Conservation (phyloP, 805 yeast genomes). For the Starmerella powellii region DNA sequence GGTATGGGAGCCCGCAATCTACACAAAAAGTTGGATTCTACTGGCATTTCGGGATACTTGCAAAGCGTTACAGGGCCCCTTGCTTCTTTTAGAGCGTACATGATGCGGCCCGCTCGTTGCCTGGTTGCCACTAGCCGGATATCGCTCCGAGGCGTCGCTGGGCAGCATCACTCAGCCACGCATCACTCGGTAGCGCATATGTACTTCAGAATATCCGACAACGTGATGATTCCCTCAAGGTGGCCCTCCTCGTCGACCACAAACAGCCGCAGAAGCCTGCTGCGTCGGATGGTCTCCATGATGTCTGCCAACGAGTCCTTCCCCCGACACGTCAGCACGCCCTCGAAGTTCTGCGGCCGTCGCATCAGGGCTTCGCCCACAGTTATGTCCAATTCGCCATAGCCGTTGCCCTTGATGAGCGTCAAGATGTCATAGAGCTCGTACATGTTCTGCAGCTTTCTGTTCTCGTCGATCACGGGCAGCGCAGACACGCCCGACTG, state of each 20-base stretch:
- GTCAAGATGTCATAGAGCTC: slow-evolving; percentile 94
- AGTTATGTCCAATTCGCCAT: slow-evolving; percentile 76
- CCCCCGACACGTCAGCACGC: slow-evolving; percentile 89
- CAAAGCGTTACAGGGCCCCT: no score
- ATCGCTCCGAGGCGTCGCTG: no score
- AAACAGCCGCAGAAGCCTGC: slow-evolving; percentile 81
- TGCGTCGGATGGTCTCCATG: slow-evolving; percentile 82
- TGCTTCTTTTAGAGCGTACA: no score
- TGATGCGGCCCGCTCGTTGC: no score
- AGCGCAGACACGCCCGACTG: slow-evolving; percentile 77
- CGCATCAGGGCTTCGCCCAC: slow-evolving; percentile 95
- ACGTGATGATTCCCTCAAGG: slow-evolving; percentile 71
- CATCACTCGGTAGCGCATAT: slow-evolving; percentile 8
- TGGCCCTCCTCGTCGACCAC: slow-evolving; percentile 77
- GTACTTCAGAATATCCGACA: slow-evolving; percentile 82
- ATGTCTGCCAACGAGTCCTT: slow-evolving; percentile 78
- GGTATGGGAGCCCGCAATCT: no score
- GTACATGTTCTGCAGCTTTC: slow-evolving; percentile 69
- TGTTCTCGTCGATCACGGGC: slow-evolving; percentile 74
- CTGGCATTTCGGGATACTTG: no score
- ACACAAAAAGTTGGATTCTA: no score
- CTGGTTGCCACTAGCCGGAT: no score
- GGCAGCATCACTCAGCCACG: neutral
- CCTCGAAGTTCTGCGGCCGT: slow-evolving; percentile 91
- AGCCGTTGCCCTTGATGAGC: slow-evolving; percentile 74